Percentiles rank a stretch among this genome's conserved stretches.
Evolutionary conservation across 2,329 filamentous ascomycete species (phyloP).

Genomic region (Colletotrichum sansevieriae): DNA sequence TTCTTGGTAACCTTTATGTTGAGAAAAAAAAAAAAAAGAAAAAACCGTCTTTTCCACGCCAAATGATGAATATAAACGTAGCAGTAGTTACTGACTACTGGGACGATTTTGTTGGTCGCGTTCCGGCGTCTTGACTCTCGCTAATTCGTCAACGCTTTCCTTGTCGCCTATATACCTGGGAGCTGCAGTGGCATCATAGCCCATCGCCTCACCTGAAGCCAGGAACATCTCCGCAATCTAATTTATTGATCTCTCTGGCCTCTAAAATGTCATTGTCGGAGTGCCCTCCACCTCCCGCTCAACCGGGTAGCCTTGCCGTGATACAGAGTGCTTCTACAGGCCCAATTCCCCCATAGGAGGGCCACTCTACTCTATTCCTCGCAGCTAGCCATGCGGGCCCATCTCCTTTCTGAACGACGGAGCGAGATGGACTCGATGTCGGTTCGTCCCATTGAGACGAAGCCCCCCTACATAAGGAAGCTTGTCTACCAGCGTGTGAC

Average conservation of each 20-base stretch:
- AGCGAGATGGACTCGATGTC: conserved; percentile 23
- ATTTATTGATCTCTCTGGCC: conserved; percentile 7
- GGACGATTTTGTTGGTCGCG: background rate
- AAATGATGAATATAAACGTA: no score
- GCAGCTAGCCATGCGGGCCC: conserved; percentile 38
- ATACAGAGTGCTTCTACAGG: conserved; percentile 21
- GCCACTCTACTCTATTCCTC: conserved; percentile 39
- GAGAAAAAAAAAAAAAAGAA: no score
- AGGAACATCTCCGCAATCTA: conserved; percentile 38
- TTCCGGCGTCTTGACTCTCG: no score
- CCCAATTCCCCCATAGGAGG: conserved; percentile 19
- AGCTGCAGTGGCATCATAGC: conserved; percentile 29
- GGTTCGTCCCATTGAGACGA: conserved; percentile 17
- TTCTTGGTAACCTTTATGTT: background rate
- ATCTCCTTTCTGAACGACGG: conserved; percentile 27
- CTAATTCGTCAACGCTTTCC: conserved; percentile 1
- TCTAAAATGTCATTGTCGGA: conserved; percentile 14
- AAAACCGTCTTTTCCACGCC: no score
- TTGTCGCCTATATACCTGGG: conserved; percentile 27
- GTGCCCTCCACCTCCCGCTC: conserved; percentile 10
- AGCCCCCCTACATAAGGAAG: conserved; percentile 33
- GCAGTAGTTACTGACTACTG: no score
- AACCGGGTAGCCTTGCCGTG: conserved; percentile 33
- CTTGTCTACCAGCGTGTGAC: conserved; percentile 12
- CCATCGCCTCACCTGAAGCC: conserved; percentile 40